phyloP scores from a whole-genome alignment of 805 yeast genomes.

The Starmerella stigmatis region DNA sequence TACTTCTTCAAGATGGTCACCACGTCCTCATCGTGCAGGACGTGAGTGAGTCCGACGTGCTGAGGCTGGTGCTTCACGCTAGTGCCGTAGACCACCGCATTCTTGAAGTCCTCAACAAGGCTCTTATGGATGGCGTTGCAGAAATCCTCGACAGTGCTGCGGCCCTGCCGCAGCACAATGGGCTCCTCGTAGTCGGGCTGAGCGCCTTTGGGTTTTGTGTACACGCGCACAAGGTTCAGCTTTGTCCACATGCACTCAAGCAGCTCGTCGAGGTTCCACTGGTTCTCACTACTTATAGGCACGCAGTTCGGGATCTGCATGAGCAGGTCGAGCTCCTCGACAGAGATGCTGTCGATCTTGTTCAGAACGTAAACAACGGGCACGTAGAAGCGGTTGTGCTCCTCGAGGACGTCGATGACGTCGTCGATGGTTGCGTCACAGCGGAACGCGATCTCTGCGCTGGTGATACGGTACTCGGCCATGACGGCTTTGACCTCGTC shows the following conservation, averaged over 20 bases:
- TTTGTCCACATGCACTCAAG: slow-evolving; percentile 93
- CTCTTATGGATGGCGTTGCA: slow-evolving; percentile 95
- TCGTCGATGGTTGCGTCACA: slow-evolving; percentile 98
- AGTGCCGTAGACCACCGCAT: slow-evolving; percentile 81
- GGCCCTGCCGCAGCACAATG: slow-evolving; percentile 73
- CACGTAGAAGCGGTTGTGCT: slow-evolving; percentile 78
- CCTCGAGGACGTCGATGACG: slow-evolving; percentile 86
- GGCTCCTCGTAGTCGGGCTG: slow-evolving; percentile 94
- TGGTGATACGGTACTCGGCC: slow-evolving; percentile 87
- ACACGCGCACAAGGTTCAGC: slow-evolving; percentile 82
- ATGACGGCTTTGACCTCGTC: slow-evolving; percentile 94
- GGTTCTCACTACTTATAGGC: slow-evolving; percentile 89
- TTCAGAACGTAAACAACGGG: slow-evolving; percentile 92
- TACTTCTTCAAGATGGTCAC: slow-evolving; percentile 78
- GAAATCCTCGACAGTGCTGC: slow-evolving; percentile 84
- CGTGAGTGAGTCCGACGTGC: slow-evolving; percentile 79
- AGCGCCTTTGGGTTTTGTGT: slow-evolving; percentile 92
- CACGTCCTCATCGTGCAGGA: slow-evolving; percentile 89
- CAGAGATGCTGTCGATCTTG: slow-evolving; percentile 89
- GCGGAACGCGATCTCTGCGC: slow-evolving; percentile 92
- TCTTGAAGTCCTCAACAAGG: slow-evolving; percentile 83
- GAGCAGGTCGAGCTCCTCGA: slow-evolving; percentile 82
- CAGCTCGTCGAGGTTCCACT: slow-evolving; percentile 94
- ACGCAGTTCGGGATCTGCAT: slow-evolving; percentile 94
- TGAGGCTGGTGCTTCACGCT: slow-evolving; percentile 98